Conservation (phyloP, 768 basidiomycete species). For the Hygrocybe punicea region DNA sequence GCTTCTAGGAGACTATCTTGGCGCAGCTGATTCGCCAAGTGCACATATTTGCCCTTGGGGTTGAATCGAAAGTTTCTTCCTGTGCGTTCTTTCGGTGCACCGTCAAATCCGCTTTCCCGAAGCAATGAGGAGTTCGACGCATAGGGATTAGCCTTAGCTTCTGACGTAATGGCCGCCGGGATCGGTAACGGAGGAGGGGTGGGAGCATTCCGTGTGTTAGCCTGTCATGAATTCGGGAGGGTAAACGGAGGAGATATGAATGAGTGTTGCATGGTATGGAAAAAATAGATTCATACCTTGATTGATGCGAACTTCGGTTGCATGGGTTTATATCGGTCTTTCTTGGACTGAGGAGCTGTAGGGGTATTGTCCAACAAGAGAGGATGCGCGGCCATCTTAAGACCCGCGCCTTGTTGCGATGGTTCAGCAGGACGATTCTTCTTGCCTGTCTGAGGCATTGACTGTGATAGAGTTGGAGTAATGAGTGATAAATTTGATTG, state of each 20-base stretch:
- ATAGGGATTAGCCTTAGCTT: slow-evolving; percentile 67
- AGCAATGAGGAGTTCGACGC: slow-evolving; percentile 49
- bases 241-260: background rate
- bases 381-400: slow-evolving; percentile 91
- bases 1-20: slow-evolving; percentile 82
- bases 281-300: slow-evolving; percentile 48
- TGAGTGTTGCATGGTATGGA: too few species aligned
- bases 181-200: slow-evolving; percentile 52
- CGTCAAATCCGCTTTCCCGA: slow-evolving; percentile 67
- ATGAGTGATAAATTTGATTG: background rate
- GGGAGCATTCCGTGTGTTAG: slow-evolving; percentile 73
- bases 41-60: slow-evolving; percentile 87
- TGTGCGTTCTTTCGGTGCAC: slow-evolving; percentile 65
- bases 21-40: slow-evolving; percentile 65
- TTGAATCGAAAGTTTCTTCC: slow-evolving; percentile 81
- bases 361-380: slow-evolving; percentile 69
- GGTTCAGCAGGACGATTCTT: slow-evolving; percentile 55
- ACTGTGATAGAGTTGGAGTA: slow-evolving; percentile 30
- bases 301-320: slow-evolving; percentile 98
- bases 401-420: slow-evolving; percentile 73
- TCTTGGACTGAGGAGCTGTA: slow-evolving; percentile 64
- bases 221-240: slow-evolving; percentile 33
- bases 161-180: slow-evolving; percentile 39
- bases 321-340: slow-evolving; percentile 96
- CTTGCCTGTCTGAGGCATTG: slow-evolving; percentile 53